These are phyloP conservation scores for Sphagnum fallax DNA, from an alignment of 228 moss, liverwort and hornwort genomes.

Conservation along the genomic window DNA sequence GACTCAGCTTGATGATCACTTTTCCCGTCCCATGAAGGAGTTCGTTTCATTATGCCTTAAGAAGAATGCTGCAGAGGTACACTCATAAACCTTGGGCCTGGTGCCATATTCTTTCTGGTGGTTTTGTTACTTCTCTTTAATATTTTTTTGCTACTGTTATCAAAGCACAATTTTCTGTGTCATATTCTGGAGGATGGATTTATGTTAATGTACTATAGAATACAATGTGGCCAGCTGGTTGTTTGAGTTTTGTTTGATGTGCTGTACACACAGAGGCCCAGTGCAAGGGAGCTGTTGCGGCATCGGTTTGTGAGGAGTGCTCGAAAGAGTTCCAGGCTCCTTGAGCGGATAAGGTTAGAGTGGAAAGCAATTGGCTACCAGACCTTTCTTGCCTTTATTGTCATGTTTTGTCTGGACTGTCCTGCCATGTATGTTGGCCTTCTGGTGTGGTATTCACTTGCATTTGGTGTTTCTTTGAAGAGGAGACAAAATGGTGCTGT, in stretches of 20 bases:
- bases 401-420: too few relatives aligned
- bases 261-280: slow-evolving; percentile 58
- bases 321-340: slow-evolving; percentile 81
- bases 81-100: not conserved
- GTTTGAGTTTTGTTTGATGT: too few relatives aligned
- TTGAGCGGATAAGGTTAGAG: slow-evolving; percentile 84
- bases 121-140: too few relatives aligned
- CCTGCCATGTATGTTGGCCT: not conserved
- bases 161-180: too few relatives aligned
- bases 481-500: too few relatives aligned
- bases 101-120: not conserved
- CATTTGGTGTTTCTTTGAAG: too few relatives aligned
- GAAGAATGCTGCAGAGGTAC: slow-evolving; percentile 92
- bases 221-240: too few relatives aligned
- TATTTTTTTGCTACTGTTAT: too few relatives aligned
- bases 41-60: slow-evolving; percentile 88
- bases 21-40: slow-evolving; percentile 89
- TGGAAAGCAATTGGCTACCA: not conserved
- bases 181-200: too few relatives aligned
- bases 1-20: slow-evolving; percentile 94
- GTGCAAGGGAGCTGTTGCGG: slow-evolving; percentile 87
- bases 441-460: too few relatives aligned
- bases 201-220: too few relatives aligned
- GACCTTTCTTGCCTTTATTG: not conserved
- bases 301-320: slow-evolving; percentile 94